Conservation (phyloP, 2,329 filamentous ascomycete species). For the Chalaropsis ovoidea region DNA sequence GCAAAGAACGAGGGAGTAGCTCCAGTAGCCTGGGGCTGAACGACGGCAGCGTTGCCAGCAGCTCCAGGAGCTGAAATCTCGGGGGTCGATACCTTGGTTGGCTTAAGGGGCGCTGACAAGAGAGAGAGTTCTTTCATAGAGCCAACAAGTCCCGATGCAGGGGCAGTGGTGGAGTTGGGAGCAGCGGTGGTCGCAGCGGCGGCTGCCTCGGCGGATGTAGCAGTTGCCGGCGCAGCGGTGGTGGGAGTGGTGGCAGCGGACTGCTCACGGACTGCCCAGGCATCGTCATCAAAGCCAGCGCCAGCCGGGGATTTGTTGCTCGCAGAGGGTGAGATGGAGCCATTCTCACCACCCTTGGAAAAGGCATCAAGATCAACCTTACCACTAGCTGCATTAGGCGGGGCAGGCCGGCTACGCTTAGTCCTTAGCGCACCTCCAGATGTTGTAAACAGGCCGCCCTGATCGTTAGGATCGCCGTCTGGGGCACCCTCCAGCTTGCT, state of each 20-base stretch:
- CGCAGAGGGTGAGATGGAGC: conserved; percentile 27
- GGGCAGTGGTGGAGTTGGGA: conserved; percentile 27
- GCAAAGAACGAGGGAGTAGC: conserved; percentile 52
- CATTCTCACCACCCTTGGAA: conserved; percentile 43
- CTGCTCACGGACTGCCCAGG: conserved; percentile 78
- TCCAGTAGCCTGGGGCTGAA: conserved; percentile 40
- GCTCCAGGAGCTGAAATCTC: conserved; percentile 24
- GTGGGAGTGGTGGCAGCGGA: conserved; percentile 1
- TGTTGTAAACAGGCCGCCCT: conserved; percentile 73
- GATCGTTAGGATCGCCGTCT: conserved; percentile 49
- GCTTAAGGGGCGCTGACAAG: conserved; percentile 44
- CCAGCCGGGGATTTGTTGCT: conserved; percentile 30
- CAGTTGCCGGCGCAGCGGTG: background rate
- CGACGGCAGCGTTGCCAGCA: conserved; percentile 30
- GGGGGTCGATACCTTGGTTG: conserved; percentile 36
- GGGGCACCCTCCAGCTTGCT: conserved; percentile 46
- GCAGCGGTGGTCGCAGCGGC: conserved; percentile 32
- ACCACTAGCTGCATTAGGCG: conserved; percentile 75
- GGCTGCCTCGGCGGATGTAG: background rate
- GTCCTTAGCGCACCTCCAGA: conserved; percentile 85
- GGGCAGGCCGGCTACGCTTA: conserved; percentile 85
- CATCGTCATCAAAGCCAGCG: conserved; percentile 83
- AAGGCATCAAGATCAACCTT: conserved; percentile 82
- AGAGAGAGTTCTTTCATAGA: conserved; percentile 53
- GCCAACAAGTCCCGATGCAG: conserved; percentile 40